These are phyloP conservation scores for Pythium chondricola DNA, from an alignment of 352 stramenopile genomes.

Conservation along the genomic window DNA sequence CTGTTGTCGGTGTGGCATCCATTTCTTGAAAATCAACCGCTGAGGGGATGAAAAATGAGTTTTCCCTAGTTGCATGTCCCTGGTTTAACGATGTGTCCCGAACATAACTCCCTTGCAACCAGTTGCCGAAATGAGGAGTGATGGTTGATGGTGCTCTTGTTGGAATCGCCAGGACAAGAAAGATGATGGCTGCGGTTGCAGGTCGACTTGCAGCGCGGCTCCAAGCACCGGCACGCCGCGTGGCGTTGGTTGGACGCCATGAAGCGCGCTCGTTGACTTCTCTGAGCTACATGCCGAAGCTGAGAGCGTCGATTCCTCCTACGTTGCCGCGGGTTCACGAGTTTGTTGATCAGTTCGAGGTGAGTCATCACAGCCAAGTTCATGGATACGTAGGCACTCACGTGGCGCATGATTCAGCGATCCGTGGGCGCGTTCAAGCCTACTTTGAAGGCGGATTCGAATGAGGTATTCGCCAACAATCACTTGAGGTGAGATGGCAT, in stretches of 20 bases:
- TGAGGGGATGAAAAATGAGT: too few relatives aligned
- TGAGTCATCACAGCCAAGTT: conserved; percentile 2
- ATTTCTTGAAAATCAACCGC: too few relatives aligned
- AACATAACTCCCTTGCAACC: too few relatives aligned
- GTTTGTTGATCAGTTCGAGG: conserved; percentile 44
- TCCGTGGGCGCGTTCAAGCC: conserved; percentile 37
- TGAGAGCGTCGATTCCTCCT: conserved; percentile 39
- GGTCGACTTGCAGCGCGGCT: too few relatives aligned
- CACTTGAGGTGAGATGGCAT: conserved; percentile 44
- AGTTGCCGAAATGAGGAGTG: conserved; percentile 2
- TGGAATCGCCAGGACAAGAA: too few relatives aligned
- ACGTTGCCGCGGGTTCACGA: conserved; percentile 33
- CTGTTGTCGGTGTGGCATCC: too few relatives aligned
- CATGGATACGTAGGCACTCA: not conserved
- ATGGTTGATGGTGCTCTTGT: not conserved
- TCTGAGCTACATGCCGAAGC: conserved; percentile 39
- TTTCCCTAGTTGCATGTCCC: too few relatives aligned
- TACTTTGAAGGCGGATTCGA: conserved; percentile 29
- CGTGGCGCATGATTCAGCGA: conserved; percentile 15
- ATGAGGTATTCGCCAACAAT: conserved; percentile 75
- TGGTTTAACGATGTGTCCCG: not conserved
- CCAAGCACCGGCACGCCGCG: too few relatives aligned
- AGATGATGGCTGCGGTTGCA: too few relatives aligned
- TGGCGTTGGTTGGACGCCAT: too few relatives aligned
- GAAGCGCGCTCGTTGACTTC: too few relatives aligned